Percentiles rank a stretch among this genome's conserved stretches.
phyloP scores from a whole-genome alignment of 345 rosid species.

The Eucalyptus camaldulensis region DNA sequence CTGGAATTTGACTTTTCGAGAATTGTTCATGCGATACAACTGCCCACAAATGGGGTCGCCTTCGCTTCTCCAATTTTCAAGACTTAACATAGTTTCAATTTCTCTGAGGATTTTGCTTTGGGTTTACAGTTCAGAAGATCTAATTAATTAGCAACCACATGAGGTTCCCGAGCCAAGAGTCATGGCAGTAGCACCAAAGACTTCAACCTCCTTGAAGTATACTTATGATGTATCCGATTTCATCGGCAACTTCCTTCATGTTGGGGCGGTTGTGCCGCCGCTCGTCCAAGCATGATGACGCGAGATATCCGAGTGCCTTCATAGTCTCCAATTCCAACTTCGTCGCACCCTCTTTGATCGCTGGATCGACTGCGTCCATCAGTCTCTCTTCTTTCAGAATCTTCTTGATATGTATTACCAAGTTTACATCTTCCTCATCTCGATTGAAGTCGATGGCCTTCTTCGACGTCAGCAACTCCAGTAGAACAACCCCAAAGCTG shows the following conservation, averaged over 20 bases:
- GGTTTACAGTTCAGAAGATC: background rate
- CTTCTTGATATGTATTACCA: constrained; percentile 31
- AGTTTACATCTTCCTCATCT: constrained; percentile 41
- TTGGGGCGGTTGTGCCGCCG: constrained; percentile 39
- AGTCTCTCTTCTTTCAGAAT: constrained; percentile 26
- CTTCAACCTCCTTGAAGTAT: background rate
- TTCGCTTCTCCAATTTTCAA: background rate
- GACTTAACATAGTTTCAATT: background rate
- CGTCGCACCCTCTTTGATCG: constrained; percentile 12
- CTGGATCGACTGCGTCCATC: constrained; percentile 24
- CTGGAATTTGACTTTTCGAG: background rate
- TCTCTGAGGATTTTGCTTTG: background rate
- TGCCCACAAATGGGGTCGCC: background rate
- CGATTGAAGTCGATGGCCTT: constrained; percentile 42
- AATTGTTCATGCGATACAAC: background rate
- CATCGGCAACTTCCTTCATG: constrained; percentile 33
- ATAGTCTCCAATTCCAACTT: constrained; percentile 20
- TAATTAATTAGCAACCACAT: background rate
- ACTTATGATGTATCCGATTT: constrained; percentile 27
- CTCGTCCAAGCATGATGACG: constrained; percentile 32
- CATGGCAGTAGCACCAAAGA: background rate
- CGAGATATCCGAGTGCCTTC: constrained; percentile 30
- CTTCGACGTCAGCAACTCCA: constrained; percentile 37
- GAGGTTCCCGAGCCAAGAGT: background rate
- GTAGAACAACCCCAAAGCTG: constrained; percentile 53